These are phyloP conservation scores for Hirsutella minnesotensis DNA, from an alignment of 2,329 filamentous ascomycete species.

Conservation along the genomic window DNA sequence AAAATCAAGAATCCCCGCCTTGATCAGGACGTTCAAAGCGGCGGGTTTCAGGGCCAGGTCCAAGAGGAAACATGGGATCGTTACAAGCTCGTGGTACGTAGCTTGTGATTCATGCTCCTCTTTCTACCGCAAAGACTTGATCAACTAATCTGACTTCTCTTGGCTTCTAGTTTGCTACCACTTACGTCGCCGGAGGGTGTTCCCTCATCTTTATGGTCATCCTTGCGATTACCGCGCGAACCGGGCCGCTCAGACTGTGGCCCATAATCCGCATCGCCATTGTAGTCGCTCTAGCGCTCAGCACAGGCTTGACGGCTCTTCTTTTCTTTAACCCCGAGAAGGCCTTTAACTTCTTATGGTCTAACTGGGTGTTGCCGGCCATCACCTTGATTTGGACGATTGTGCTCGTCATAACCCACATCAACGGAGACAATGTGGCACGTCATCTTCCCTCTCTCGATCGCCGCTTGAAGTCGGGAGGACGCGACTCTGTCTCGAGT, in stretches of 20 bases:
- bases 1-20: slow-evolving; percentile 6
- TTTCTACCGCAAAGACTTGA: background rate
- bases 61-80: background rate
- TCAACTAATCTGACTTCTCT: background rate
- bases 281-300: slow-evolving; percentile 17
- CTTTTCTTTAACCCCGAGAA: slow-evolving; percentile 11
- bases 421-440: slow-evolving; percentile 6
- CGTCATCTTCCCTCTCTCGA: no score
- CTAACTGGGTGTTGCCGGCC: slow-evolving; percentile 19
- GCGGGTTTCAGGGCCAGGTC: background rate
- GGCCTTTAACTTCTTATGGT: slow-evolving; percentile 10
- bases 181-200: slow-evolving; percentile 18
- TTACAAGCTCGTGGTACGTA: slow-evolving; percentile 1
- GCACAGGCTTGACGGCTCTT: slow-evolving; percentile 14
- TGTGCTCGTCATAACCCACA: slow-evolving; percentile 20
- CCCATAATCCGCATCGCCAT: slow-evolving; percentile 17
- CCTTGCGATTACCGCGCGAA: slow-evolving; percentile 18
- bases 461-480: no score
- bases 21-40: slow-evolving; percentile 1
- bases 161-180: slow-evolving; percentile 18
- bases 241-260: slow-evolving; percentile 18
- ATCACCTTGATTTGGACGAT: slow-evolving; percentile 21
- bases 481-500: no score
- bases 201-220: slow-evolving; percentile 19
- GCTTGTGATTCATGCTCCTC: background rate